Evolutionary conservation across 768 basidiomycete genomes (phyloP).

Genomic region (Tulasnella sp.): DNA sequence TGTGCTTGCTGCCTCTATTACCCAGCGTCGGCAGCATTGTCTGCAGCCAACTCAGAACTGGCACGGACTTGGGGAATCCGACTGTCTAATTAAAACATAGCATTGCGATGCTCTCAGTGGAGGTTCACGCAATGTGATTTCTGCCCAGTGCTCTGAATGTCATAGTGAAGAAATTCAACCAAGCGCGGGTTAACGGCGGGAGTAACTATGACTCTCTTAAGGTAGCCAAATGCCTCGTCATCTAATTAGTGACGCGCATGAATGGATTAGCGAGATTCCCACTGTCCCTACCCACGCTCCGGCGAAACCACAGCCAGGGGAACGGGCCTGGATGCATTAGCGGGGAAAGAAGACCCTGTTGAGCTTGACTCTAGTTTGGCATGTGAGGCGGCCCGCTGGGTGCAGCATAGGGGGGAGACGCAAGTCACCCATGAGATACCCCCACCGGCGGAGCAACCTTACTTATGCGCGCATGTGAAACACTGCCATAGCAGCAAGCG

Average conservation of each 20-base stretch:
- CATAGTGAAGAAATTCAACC: constrained; percentile 80
- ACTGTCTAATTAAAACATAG: constrained; percentile 86
- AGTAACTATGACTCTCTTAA: constrained; percentile 84
- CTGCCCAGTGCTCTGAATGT: constrained; percentile 83
- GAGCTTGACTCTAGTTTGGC: constrained; percentile 87
- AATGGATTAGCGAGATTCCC: constrained; percentile 33
- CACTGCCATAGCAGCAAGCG: constrained; percentile 74
- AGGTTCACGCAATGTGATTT: constrained; percentile 81
- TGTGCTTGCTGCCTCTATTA: constrained; percentile 52
- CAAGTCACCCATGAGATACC: constrained; percentile 74
- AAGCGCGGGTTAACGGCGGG: constrained; percentile 79
- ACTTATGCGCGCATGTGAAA: constrained; percentile 77
- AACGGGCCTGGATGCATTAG: constrained; percentile 44
- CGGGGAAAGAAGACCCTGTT: constrained; percentile 83
- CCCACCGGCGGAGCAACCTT: constrained; percentile 80
- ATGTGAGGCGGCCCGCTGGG: constrained; percentile 82
- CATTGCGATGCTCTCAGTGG: constrained; percentile 76
- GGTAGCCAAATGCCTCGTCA: constrained; percentile 77
- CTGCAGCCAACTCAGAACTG: constrained; percentile 76
- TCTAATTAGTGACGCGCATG: constrained; percentile 33
- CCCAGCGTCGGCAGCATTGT: constrained; percentile 63
- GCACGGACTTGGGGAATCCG: constrained; percentile 81
- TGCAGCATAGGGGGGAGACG: constrained; percentile 82
- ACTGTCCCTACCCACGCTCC: constrained; percentile 30
- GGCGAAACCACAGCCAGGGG: constrained; percentile 31